Conservation (phyloP, 192 early-diverging fungal species). For the Coemansia sp. region DNA sequence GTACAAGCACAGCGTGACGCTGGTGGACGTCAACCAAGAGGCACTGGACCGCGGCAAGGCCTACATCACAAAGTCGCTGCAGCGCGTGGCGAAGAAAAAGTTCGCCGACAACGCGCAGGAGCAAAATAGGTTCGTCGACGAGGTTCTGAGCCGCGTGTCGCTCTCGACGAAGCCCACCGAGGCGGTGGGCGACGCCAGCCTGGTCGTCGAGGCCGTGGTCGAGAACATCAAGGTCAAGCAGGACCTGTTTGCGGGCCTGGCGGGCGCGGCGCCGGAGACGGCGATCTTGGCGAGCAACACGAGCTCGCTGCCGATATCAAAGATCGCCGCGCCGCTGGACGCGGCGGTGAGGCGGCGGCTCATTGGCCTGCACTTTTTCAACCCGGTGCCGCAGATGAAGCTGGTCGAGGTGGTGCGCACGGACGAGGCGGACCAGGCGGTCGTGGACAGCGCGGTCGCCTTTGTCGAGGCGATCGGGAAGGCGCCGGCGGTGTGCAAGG, state of each 20-base stretch:
- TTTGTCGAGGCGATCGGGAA: conserved; percentile 80
- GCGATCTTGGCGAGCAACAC: conserved; percentile 93
- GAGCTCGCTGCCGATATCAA: conserved; percentile 79
- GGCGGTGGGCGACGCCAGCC: conserved; percentile 65
- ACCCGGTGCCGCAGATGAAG: conserved; percentile 99
- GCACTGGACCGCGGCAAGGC: conserved; percentile 74
- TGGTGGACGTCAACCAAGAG: conserved; percentile 77
- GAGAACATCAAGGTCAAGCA: conserved; percentile 92
- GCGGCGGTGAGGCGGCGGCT: conserved; percentile 58
- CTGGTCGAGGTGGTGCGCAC: conserved; percentile 91
- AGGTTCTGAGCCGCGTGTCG: conserved; percentile 64
- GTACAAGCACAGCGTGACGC: conserved; percentile 74
- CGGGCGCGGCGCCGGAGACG: conserved; percentile 64
- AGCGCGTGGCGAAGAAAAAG: conserved; percentile 89
- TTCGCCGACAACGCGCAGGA: conserved; percentile 67
- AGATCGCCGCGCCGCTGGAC: conserved; percentile 70
- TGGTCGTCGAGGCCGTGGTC: conserved; percentile 95
- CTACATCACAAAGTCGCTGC: conserved; percentile 83
- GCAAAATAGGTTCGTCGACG: conserved; percentile 68
- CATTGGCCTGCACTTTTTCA: conserved; percentile 95
- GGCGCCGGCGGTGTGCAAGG: conserved; percentile 89
- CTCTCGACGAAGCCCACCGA: conserved; percentile 62
- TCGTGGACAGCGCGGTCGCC: conserved; percentile 62
- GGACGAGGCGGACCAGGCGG: conserved; percentile 56
- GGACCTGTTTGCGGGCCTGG: conserved; percentile 70